phyloP scores from a whole-genome alignment of 2,329 filamentous ascomycete genomes.

The Colletotrichum tropicicola region DNA sequence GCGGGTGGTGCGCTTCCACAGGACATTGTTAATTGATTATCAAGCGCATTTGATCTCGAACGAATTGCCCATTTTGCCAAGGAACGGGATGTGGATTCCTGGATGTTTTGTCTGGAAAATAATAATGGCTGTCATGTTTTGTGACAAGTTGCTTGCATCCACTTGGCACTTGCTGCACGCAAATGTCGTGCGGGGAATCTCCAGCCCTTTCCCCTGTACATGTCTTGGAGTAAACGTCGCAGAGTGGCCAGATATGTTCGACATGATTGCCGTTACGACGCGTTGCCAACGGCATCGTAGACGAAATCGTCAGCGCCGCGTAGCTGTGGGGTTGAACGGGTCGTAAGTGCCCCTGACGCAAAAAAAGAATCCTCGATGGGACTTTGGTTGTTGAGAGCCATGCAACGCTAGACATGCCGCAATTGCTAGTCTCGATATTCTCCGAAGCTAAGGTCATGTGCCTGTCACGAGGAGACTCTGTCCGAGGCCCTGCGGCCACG shows the following conservation, averaged over 20 bases:
- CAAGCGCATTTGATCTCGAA: not conserved
- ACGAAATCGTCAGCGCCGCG: not conserved
- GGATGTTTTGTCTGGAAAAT: not conserved
- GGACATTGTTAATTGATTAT: not conserved
- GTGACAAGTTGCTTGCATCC: not conserved
- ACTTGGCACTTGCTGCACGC: not conserved
- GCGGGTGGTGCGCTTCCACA: no score
- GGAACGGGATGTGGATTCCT: not conserved
- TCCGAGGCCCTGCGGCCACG: not conserved
- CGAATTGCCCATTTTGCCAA: not conserved
- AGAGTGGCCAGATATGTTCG: not conserved
- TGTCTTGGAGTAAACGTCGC: not conserved
- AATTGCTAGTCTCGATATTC: not conserved
- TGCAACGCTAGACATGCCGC: no score
- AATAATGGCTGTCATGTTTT: conserved; percentile 2
- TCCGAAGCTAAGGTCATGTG: not conserved
- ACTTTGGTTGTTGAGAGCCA: no score
- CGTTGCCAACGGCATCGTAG: not conserved
- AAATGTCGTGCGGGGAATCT: not conserved
- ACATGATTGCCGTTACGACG: not conserved
- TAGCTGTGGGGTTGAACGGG: not conserved
- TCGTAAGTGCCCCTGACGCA: no score
- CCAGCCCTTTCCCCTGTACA: not conserved
- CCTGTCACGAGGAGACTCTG: not conserved
- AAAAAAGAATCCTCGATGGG: not conserved